phyloP scores from a whole-genome alignment of 257 asterid species.

The Paulownia fortunei region DNA sequence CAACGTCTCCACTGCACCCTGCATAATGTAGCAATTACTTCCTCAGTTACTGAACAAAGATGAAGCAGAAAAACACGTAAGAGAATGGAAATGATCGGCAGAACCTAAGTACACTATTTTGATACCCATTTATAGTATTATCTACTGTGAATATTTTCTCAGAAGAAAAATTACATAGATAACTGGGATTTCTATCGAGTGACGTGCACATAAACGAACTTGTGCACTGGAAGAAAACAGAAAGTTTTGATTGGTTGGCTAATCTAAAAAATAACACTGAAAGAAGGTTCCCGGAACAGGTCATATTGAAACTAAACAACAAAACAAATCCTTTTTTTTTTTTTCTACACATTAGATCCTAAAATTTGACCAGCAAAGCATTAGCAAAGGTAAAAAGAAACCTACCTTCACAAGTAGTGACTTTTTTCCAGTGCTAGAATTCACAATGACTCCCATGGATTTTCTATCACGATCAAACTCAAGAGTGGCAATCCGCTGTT shows the following conservation, averaged over 20 bases:
- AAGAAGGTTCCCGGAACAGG: background rate
- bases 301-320: constrained; percentile 9
- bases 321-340: background rate
- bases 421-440: constrained; percentile 65
- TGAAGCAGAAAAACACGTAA: background rate
- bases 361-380: constrained; percentile 12
- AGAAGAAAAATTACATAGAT: constrained; percentile 12
- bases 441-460: constrained; percentile 95
- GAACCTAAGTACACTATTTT: background rate
- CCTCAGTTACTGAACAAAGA: constrained; percentile 18
- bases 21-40: constrained; percentile 23
- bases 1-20: constrained; percentile 97
- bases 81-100: constrained; percentile 1
- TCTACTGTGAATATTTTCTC: background rate
- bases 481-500: constrained; percentile 90
- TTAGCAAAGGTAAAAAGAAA: constrained; percentile 6
- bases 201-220: background rate
- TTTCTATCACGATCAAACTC: constrained; percentile 98
- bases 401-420: constrained; percentile 85
- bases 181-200: background rate
- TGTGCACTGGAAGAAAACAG: background rate
- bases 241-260: background rate
- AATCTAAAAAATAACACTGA: background rate
- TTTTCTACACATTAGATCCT: background rate
- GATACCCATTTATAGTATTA: background rate